Conservation (phyloP, 495 filamentous ascomycete genomes). For the Saxophila tyrrhenica region DNA sequence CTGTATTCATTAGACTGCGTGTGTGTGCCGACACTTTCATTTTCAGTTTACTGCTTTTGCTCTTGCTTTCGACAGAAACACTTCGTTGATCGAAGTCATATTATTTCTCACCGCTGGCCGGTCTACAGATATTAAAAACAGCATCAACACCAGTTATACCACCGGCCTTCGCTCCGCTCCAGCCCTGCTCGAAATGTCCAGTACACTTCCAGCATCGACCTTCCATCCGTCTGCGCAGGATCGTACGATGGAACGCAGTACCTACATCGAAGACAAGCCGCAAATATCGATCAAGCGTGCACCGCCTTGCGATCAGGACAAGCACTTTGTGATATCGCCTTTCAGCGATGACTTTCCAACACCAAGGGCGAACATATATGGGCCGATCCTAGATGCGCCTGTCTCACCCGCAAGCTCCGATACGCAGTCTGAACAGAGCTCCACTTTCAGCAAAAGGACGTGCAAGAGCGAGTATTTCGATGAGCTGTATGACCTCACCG, state of each 20-base stretch:
- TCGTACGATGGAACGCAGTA: constrained; percentile 28
- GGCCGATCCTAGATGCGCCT: constrained; percentile 32
- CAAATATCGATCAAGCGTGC: constrained; percentile 18
- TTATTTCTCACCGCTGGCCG: constrained; percentile 20
- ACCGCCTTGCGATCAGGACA: constrained; percentile 7
- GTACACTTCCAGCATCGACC: constrained; percentile 32
- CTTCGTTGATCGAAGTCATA: constrained; percentile 32
- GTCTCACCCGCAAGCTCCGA: constrained; percentile 26
- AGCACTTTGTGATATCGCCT: constrained; percentile 31
- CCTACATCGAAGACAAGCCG: constrained; percentile 25
- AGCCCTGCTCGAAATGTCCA: not conserved
- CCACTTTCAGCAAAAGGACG: constrained; percentile 32
- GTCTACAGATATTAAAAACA: constrained; percentile 4
- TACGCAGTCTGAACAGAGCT: constrained; percentile 35
- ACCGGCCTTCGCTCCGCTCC: not conserved
- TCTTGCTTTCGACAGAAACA: not conserved
- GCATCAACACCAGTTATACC: not conserved
- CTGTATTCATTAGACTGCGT: not conserved
- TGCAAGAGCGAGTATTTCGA: constrained; percentile 60
- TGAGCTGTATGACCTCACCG: constrained; percentile 74
- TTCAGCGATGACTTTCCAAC: constrained; percentile 52
- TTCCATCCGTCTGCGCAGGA: constrained; percentile 43
- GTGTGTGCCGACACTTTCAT: constrained; percentile 3
- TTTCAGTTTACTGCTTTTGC: constrained; percentile 6
- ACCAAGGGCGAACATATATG: constrained; percentile 42